A percentile compares a stretch with the other conserved stretches of the same genome.
phyloP scores from a whole-genome alignment of 148 eudicot genomes.

The Silene conica region DNA sequence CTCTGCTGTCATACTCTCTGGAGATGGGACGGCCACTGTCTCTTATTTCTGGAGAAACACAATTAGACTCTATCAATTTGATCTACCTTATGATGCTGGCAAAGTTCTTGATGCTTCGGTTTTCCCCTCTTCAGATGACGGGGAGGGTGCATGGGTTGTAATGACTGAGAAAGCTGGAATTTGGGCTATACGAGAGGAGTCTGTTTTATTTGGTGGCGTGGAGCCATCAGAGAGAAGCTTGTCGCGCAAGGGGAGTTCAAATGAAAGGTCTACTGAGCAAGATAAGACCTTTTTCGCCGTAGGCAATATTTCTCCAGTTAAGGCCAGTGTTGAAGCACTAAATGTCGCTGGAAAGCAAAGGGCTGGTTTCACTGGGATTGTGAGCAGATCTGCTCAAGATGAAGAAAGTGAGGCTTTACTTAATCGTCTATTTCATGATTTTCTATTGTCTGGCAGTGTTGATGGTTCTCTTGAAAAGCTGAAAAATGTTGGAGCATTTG shows the following conservation, averaged over 20 bases:
- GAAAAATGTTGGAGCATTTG: constrained; percentile 68
- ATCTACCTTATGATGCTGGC: constrained; percentile 95
- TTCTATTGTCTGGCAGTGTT: constrained; percentile 66
- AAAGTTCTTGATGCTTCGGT: constrained; percentile 93
- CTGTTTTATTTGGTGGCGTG: constrained; percentile 88
- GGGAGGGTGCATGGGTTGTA: constrained; percentile 87
- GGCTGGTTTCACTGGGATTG: constrained; percentile 44
- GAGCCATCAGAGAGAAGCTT: constrained; percentile 97
- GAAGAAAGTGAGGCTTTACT: constrained; percentile 87
- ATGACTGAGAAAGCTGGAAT: constrained; percentile 96
- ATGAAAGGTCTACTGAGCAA: constrained; percentile 62
- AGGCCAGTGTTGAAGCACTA: constrained; percentile 51
- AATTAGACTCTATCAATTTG: constrained; percentile 80
- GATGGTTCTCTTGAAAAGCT: constrained; percentile 67
- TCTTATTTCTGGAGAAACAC: constrained; percentile 64
- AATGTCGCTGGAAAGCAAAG: constrained; percentile 49
- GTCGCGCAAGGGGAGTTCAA: constrained; percentile 94
- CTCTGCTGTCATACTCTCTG: constrained; percentile 83
- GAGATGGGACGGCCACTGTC: constrained; percentile 95
- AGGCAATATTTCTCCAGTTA: constrained; percentile 52
- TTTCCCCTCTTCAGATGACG: constrained; percentile 72
- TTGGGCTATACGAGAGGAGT: constrained; percentile 98
- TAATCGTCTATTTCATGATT: constrained; percentile 65
- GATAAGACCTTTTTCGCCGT: constrained; percentile 43
- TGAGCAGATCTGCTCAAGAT: constrained; percentile 68